Conservation (phyloP, 164 flowering plant species). For the Akebia trifoliata region DNA sequence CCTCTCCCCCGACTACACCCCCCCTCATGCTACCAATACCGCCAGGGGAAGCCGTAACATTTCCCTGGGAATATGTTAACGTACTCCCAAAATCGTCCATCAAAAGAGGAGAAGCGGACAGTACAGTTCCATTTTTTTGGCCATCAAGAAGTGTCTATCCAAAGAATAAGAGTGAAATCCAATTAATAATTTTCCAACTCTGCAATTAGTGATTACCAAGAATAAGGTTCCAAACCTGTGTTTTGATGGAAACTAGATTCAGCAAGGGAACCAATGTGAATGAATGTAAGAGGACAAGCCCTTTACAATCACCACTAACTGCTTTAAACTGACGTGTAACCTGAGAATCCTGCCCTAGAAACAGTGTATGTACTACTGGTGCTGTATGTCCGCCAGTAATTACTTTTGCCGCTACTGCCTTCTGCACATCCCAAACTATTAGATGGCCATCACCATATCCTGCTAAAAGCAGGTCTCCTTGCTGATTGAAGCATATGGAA, state of each 20-base stretch:
- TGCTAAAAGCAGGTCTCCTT: slow-evolving; percentile 86
- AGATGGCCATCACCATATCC: slow-evolving; percentile 92
- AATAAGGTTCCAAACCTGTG: slow-evolving; percentile 45
- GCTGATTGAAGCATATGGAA: slow-evolving; percentile 93
- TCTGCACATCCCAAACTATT: slow-evolving; percentile 86
- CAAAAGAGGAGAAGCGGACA: slow-evolving; percentile 80
- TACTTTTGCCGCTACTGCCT: slow-evolving; percentile 54
- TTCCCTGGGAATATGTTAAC: slow-evolving; percentile 37
- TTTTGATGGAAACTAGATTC: slow-evolving; percentile 48
- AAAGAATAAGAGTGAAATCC: not conserved
- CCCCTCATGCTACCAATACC: slow-evolving; percentile 86
- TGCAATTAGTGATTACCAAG: not conserved
- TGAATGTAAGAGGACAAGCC: slow-evolving; percentile 66
- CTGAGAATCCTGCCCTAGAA: slow-evolving; percentile 83
- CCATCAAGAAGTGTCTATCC: slow-evolving; percentile 88
- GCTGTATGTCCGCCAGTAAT: slow-evolving; percentile 75
- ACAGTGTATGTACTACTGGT: slow-evolving; percentile 79
- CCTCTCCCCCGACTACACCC: slow-evolving; percentile 48
- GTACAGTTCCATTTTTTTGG: slow-evolving; percentile 65
- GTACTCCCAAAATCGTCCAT: slow-evolving; percentile 53
- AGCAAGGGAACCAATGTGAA: slow-evolving; percentile 65
- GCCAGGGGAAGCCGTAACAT: slow-evolving; percentile 39
- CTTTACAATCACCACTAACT: slow-evolving; percentile 90
- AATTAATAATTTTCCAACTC: not conserved
- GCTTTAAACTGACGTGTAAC: slow-evolving; percentile 80